A percentile compares a stretch with the other conserved stretches of the same genome.
phyloP scores from a whole-genome alignment of 2,329 filamentous ascomycete species.

The Cercospora sp. region DNA sequence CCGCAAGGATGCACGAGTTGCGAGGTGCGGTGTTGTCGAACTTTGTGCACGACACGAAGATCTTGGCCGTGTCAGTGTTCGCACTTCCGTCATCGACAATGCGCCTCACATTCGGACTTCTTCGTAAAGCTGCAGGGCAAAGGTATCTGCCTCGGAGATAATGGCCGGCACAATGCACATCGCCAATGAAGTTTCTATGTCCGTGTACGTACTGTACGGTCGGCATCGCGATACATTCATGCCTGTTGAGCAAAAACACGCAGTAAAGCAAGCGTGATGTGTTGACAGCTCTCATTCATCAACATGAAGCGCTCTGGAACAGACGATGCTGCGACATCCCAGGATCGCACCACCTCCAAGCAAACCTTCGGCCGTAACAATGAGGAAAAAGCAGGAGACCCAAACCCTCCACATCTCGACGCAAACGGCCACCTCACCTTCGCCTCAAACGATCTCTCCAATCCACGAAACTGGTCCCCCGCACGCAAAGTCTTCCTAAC shows the following conservation, averaged over 20 bases:
- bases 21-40: neutral
- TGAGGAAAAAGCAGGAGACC: neutral
- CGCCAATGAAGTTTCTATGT: neutral
- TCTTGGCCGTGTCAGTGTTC: neutral
- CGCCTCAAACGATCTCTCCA: constrained; percentile 50
- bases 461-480: constrained; percentile 48
- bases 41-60: neutral
- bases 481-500: constrained; percentile 46
- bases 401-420: neutral
- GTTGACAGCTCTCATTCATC: neutral
- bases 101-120: neutral
- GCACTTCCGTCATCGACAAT: neutral
- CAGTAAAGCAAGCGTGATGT: neutral
- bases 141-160: neutral
- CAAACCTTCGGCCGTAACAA: neutral
- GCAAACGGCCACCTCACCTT: constrained; percentile 44
- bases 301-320: neutral
- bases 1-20: neutral
- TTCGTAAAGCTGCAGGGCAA: neutral
- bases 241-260: neutral
- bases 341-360: neutral
- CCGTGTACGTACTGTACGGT: neutral
- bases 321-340: neutral
- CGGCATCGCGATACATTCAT: neutral
- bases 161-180: neutral